Evolutionary conservation across 1,139 yeast genomes (phyloP), one percentile per base, ranked within the genome.

Genomic region (Yamadazyma sp.): DNA sequence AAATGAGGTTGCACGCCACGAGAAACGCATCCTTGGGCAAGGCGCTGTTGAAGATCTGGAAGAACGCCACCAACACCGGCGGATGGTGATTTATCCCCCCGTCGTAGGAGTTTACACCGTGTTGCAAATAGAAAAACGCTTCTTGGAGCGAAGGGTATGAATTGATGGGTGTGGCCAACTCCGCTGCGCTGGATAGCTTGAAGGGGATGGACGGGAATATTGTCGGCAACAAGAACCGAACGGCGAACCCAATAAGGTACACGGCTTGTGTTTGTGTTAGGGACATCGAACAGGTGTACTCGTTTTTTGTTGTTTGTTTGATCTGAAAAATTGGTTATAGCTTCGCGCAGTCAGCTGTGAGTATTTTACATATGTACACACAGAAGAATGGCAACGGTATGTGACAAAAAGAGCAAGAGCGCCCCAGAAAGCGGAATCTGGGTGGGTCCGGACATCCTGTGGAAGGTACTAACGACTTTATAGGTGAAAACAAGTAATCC

Each of bases 61-160:
- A 23, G 70, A 66, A 48, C 5, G 73, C 65, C 39, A 87, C 73
- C 31, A 87, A 55, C 25, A 91, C 57, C 1, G 96, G 96, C 4
- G 95, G 75, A 55, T 88, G 95, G 58, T 89, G 94, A 35, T 85
- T 87, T 23, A 87, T 82, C 2, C 96, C 95, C 15, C 96, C 95
- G 44, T 79, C 80, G 54, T 89, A 91, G 5, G 91, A 79, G 43
- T 83, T 75, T 36, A 84, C 69, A 11, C 73, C 73, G 47, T 81
- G 75, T n/a, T 70, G 60, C 41, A 79, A 63, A 46, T 87, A 76
- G 56, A 77, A 89, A 34, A 88, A 70, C 8, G 97, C 96, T 59
- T 92, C 98, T 54, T 77, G 69, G 36, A 94, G 66, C 33, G 85
- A 71, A 43, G 64, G 73, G 59, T 73, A 84, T 29, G 94, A 83